Percentiles rank a stretch among this genome's conserved stretches.
Evolutionary conservation across 1,139 yeast species (phyloP).

Genomic region (Taphrina sp.): DNA sequence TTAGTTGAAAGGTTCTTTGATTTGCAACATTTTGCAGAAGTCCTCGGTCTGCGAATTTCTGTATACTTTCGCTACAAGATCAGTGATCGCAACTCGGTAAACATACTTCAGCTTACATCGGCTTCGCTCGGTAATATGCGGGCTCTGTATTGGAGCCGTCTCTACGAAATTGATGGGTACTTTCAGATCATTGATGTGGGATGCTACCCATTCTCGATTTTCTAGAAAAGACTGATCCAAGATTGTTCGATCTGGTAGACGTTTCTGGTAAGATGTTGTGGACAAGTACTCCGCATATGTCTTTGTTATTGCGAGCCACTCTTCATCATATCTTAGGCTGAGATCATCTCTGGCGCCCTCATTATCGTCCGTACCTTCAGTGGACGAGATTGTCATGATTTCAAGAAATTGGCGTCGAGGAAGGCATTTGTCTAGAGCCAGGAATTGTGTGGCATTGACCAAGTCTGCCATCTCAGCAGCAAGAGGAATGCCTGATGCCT

Average conservation of each 20-base stretch:
- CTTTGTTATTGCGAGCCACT: slow-evolving; percentile 47
- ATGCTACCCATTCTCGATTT: slow-evolving; percentile 42
- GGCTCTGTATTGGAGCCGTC: slow-evolving; percentile 35
- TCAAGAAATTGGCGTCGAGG: slow-evolving; percentile 60
- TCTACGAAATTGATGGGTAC: slow-evolving; percentile 40
- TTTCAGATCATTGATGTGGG: slow-evolving; percentile 40
- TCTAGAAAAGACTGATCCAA: slow-evolving; percentile 35
- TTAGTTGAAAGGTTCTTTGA: not conserved
- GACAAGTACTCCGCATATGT: slow-evolving; percentile 40
- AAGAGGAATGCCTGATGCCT: not conserved
- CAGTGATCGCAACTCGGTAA: not conserved
- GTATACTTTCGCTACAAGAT: slow-evolving; percentile 32
- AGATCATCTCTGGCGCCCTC: not conserved
- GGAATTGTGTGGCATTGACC: slow-evolving; percentile 53
- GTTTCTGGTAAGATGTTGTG: slow-evolving; percentile 30
- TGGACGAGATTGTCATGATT: slow-evolving; percentile 44
- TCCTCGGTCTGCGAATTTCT: slow-evolving; percentile 36
- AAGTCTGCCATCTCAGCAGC: not conserved
- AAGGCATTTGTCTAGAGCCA: slow-evolving; percentile 83
- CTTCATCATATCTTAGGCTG: slow-evolving; percentile 43
- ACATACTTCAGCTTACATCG: not conserved
- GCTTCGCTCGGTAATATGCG: slow-evolving; percentile 3
- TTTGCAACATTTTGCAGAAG: slow-evolving; percentile 34
- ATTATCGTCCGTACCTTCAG: slow-evolving; percentile 33
- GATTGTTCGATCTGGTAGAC: slow-evolving; percentile 35